A percentile compares a stretch with the other conserved stretches of the same genome.
These are phyloP conservation scores for Fusarium coffeatum DNA, from an alignment of 2,329 filamentous ascomycete genomes.

Conservation along the genomic window DNA sequence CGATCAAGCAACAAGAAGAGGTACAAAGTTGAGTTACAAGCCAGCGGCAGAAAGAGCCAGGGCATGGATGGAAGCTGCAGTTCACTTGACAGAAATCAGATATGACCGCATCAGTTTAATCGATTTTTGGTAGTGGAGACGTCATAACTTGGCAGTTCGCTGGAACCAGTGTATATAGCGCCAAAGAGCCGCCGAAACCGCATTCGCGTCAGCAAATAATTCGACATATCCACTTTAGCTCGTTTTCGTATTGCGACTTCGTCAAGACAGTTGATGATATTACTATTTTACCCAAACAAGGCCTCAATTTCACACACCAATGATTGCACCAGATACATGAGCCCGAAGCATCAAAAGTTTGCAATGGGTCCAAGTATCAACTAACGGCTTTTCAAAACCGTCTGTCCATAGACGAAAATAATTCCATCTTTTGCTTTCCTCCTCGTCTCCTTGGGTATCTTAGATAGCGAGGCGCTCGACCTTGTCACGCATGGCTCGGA, in stretches of 20 bases:
- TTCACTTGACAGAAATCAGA: conserved; percentile 26
- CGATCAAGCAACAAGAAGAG: conserved; percentile 5
- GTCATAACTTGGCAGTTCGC: conserved; percentile 41
- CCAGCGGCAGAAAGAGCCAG: conserved; percentile 6
- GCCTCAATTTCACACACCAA: conserved; percentile 33
- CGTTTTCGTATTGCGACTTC: conserved; percentile 39
- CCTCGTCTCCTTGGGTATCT: conserved; percentile 47
- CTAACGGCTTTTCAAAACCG: conserved; percentile 3
- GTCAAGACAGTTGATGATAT: conserved; percentile 42
- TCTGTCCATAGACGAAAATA: conserved; percentile 21
- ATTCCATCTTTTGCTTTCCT: conserved; percentile 35
- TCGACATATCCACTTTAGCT: conserved; percentile 35
- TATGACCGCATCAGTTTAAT: conserved; percentile 43
- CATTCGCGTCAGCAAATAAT: conserved; percentile 33
- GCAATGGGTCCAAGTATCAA: conserved; percentile 26
- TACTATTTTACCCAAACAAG: conserved; percentile 30
- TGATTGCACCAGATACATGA: conserved; percentile 20
- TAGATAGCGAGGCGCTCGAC: conserved; percentile 96
- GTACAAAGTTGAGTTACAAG: conserved; percentile 1
- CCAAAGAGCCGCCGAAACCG: conserved; percentile 37
- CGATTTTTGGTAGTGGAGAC: conserved; percentile 36
- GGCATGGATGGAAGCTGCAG: conserved; percentile 13
- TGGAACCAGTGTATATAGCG: conserved; percentile 11
- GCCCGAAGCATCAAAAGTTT: conserved; percentile 22
- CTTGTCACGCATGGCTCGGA: conserved; percentile 91